These are phyloP conservation scores for Aspergillus leporis DNA, from an alignment of 495 filamentous ascomycete species.

Conservation along the genomic window DNA sequence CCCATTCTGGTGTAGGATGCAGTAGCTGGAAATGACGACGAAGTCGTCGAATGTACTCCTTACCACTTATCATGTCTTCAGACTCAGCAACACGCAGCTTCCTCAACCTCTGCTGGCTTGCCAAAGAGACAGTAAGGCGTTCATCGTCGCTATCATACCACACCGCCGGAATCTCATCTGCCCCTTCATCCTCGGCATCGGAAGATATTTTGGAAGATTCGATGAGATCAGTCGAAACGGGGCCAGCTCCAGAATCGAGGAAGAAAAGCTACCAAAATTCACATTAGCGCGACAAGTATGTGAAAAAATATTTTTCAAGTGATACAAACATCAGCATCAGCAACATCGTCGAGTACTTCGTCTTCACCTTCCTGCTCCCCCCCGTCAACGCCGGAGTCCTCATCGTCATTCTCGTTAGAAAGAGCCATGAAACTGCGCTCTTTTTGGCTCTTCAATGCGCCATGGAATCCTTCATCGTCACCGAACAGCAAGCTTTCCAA, in stretches of 20 bases:
- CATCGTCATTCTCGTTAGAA: slow-evolving; percentile 33
- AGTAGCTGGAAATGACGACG: slow-evolving; percentile 79
- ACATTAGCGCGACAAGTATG: slow-evolving; percentile 26
- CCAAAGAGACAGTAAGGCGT: slow-evolving; percentile 77
- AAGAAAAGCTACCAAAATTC: slow-evolving; percentile 60
- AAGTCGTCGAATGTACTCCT: slow-evolving; percentile 78
- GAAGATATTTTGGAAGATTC: slow-evolving; percentile 32
- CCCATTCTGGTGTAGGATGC: slow-evolving; percentile 82
- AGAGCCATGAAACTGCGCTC: slow-evolving; percentile 36
- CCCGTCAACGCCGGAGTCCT: slow-evolving; percentile 34
- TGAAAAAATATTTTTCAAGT: slow-evolving; percentile 10
- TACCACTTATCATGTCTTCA: slow-evolving; percentile 84
- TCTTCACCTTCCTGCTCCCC: slow-evolving; percentile 30
- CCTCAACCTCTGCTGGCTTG: slow-evolving; percentile 66
- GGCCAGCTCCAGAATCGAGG: slow-evolving; percentile 61
- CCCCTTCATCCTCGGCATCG: slow-evolving; percentile 31
- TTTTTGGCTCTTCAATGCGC: slow-evolving; percentile 57
- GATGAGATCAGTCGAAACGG: slow-evolving; percentile 43
- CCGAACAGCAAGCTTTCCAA: slow-evolving; percentile 86
- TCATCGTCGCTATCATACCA: slow-evolving; percentile 99
- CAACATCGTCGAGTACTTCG: slow-evolving; percentile 43
- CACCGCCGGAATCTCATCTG: slow-evolving; percentile 48
- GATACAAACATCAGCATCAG: slow-evolving; percentile 63
- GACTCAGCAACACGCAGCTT: slow-evolving; percentile 77
- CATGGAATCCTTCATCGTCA: slow-evolving; percentile 74